Evolutionary conservation across 2,329 filamentous ascomycete genomes (phyloP).

Genomic region (Hypoxylon sp.): DNA sequence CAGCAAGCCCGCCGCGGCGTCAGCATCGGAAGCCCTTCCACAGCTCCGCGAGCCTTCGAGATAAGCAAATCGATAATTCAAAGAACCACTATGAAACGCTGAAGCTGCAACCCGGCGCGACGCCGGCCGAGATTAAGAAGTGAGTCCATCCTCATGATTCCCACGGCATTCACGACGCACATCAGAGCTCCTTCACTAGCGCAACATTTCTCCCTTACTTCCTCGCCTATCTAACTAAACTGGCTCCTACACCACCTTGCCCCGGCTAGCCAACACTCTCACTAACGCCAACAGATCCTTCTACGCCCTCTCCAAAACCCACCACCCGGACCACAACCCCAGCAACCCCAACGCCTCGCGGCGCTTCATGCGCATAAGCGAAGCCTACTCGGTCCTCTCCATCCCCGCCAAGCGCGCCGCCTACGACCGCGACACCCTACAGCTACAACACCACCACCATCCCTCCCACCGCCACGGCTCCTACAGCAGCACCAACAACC

Average conservation of each 20-base stretch:
- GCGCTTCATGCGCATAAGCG: conserved; percentile 85
- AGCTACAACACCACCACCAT: conserved; percentile 52
- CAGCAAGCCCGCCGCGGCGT: conserved; percentile 1
- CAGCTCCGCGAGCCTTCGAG: conserved; percentile 54
- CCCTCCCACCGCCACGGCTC: conserved; percentile 56
- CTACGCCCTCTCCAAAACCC: conserved; percentile 88
- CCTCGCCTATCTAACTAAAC: too few species aligned
- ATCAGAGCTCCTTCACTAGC: neutral
- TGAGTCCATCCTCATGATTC: conserved; percentile 51
- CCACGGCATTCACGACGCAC: too few species aligned
- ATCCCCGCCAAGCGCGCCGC: conserved; percentile 77
- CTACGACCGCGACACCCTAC: conserved; percentile 81
- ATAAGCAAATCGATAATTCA: conserved; percentile 53
- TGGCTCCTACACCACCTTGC: neutral
- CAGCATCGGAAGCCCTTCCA: conserved; percentile 56
- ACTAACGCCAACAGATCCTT: conserved; percentile 68
- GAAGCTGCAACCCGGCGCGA: conserved; percentile 76
- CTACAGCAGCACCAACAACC: conserved; percentile 68
- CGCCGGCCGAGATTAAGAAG: conserved; percentile 86
- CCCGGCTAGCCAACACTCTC: neutral
- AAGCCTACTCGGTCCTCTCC: conserved; percentile 84
- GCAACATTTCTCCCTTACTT: conserved; percentile 1
- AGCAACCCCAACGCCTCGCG: conserved; percentile 76
- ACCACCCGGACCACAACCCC: conserved; percentile 94
- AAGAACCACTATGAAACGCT: conserved; percentile 86